Evolutionary conservation across 805 yeast genomes (phyloP).

Genomic region (Diddensiella santjacobensis): DNA sequence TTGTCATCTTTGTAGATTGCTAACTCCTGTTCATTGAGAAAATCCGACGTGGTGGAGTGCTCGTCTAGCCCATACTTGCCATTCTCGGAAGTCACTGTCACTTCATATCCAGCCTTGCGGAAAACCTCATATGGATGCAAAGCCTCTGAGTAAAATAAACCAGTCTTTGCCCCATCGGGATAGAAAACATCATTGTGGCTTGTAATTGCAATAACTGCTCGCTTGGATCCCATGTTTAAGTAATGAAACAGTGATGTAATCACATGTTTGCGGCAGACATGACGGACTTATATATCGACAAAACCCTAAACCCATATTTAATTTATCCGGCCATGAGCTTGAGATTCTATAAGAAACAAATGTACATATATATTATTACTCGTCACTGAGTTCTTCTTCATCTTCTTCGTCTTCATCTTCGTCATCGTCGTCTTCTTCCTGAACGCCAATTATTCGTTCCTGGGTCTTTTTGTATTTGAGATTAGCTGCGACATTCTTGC

Average conservation of each 20-base stretch:
- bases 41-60: slow-evolving; percentile 44
- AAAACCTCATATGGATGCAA: slow-evolving; percentile 54
- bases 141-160: slow-evolving; percentile 56
- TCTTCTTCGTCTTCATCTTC: slow-evolving; percentile 18
- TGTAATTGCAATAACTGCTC: slow-evolving; percentile 22
- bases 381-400: slow-evolving; percentile 18
- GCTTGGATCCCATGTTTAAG: slow-evolving; percentile 9
- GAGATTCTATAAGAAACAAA: too few species aligned
- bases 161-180: slow-evolving; percentile 57
- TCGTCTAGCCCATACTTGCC: slow-evolving; percentile 58
- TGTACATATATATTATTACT: too few species aligned
- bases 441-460: slow-evolving; percentile 11
- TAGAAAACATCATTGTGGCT: slow-evolving; percentile 40
- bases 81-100: slow-evolving; percentile 55
- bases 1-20: slow-evolving; percentile 37
- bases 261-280: too few species aligned
- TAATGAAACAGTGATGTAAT: too few species aligned
- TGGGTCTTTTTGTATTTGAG: slow-evolving; percentile 7
- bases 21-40: slow-evolving; percentile 44
- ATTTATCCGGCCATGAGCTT: too few species aligned
- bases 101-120: slow-evolving; percentile 46
- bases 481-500: slow-evolving; percentile 28
- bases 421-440: slow-evolving; percentile 11
- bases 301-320: too few species aligned
- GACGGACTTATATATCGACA: too few species aligned